Evolutionary conservation across 371 early-diverging fungal species (phyloP), one percentile per base, ranked within the genome.

Genomic region (Mucor sp.): DNA sequence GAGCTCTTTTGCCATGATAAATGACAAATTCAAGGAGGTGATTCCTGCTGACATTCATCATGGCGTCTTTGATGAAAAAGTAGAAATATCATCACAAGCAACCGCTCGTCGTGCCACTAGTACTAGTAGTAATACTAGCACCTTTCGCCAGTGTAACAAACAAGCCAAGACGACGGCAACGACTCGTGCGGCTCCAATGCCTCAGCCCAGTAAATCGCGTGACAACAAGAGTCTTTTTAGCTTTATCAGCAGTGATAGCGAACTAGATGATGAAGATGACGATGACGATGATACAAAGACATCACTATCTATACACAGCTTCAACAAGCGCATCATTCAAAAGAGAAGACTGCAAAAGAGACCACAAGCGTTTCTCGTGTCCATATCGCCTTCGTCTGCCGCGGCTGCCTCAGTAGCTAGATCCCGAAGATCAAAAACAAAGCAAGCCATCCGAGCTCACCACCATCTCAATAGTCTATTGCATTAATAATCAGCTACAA

Each of bases 361-460:
- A 39, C n/a, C 66, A 9, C 65, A 62, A 25, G 70, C 70, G 15
- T 62, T 65, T 37, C 41, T 65, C 9, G 66, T 70, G 37, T 66
- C 66, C 12, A 19, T 70, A 14, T 66, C 70, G 0, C 58, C 66
- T 1, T 50, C 58, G 8, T 65, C 70, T 14, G 62, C 62, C 6
- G 70, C 70, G 8, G 70, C 70, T 14, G 70, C 70, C 30, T 62
- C 70, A 12, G 66, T 60, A 1, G 70, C 70, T 12, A 47, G 50
- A 58, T 61, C 30, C 32, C 62, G 66, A 30, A 43, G 70, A 21
- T 27, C 39, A 4, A 59, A 60, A n/a, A 48, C 37, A 27, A 37
- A 41, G 17, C 39, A 41, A 21, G 6, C 37, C 19, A 37, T 58
- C 6, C 19, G 50, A 11, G 25, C 7, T 0, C 19, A 44, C 8